Evolutionary conservation across 805 yeast genomes (phyloP), one percentile per base, ranked within the genome.

Genomic region (Cyberlindnera mrakii): DNA sequence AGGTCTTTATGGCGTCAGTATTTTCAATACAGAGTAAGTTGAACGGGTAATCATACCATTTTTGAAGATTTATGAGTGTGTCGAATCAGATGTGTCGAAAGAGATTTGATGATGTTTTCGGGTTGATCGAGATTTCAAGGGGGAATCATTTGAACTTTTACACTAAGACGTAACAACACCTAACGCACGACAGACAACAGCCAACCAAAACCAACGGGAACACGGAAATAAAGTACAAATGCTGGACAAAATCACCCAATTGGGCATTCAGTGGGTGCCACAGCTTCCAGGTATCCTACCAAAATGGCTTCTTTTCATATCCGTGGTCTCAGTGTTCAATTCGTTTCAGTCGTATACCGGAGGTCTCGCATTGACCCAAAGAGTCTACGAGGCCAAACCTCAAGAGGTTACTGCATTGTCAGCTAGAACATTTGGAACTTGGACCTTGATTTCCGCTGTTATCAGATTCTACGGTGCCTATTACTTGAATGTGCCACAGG

Each of bases 361-460:
- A 30, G 93, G 89, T 36, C 71, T 84, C 25, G 70, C 73, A 25
- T 72, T 93, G 42, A 85, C 96, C 3, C 78, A 84, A 52, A 73
- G 80, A 50, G 97, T 93, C 7, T 93, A 93, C 60, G 82, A 75
- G 30, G 71, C 65, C 40, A 64, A 74, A 37, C 88, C 90, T 14
- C 51, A 59, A 6, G 76, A 84, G 60, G 83, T 82, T 20, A 77
- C 80, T 1, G 63, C 67, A 13, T 70, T 93, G 51, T 80, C 93
- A 53, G 96, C 96, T n/a, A 77, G 99, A 56, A 91, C 99, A 0
- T 93, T 93, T 63, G 99, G 99, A 30, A 93, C 99, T 0, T 93
- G 99, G 99, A 93, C 99, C 0, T 70, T 90, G 33, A 74, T 90
- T 53, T 81, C 96, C 3, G 77, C 96, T 2, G 71, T 91, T 27